Evolutionary conservation across 2,329 filamentous ascomycete species (phyloP), one percentile per base, ranked within the genome.

Genomic region (Tolypocladium guangdongense): DNA sequence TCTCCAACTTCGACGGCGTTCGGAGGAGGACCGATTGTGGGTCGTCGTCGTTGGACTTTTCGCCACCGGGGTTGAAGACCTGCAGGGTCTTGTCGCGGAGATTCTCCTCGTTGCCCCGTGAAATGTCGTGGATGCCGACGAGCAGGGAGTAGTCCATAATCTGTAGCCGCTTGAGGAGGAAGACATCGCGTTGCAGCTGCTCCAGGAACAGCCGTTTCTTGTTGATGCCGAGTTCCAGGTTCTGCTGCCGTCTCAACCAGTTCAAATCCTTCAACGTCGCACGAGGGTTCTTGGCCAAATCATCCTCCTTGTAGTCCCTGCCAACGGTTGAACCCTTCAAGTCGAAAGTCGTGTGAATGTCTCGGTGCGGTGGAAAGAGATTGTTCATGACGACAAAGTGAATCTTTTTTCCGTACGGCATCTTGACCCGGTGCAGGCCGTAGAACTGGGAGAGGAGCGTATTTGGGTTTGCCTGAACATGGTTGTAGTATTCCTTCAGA

Each of bases 301-400:
- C 85, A 48, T 95, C 89, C 68, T 97, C 93, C 62, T 77, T 86
- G 68, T 93, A 92, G 68, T 97, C 90, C 65, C 93, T 83, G 16
- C 93, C 93, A 60, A 97, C 83, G 0, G 92, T 97, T 7, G 93
- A 97, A 10, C 93, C 93, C 72, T 99, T 99, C 61, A 99, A 71
- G 68, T 99, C 93, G 65, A 96, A 99, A 3, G 91, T 99, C 64
- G 90, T 84, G 72, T 99, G 93, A 56, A 99, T 97, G 68, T 99
- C 93, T 61, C 92, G 83, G 72, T 99, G 93, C 7, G 93, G 92
- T 14, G 93, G 93, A 65, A 99, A 99, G 18, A 99, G 80, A 69
- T 99, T 99, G 76, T 99, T 99, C 93, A 99, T 99, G 66, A 99
- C 91, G 56, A 99, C 93, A 63, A 99, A 99, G 71, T 99, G 93